phyloP scores from a whole-genome alignment of 1,284 basidiomycete genomes.

The Laetiporus sulphureus region DNA sequence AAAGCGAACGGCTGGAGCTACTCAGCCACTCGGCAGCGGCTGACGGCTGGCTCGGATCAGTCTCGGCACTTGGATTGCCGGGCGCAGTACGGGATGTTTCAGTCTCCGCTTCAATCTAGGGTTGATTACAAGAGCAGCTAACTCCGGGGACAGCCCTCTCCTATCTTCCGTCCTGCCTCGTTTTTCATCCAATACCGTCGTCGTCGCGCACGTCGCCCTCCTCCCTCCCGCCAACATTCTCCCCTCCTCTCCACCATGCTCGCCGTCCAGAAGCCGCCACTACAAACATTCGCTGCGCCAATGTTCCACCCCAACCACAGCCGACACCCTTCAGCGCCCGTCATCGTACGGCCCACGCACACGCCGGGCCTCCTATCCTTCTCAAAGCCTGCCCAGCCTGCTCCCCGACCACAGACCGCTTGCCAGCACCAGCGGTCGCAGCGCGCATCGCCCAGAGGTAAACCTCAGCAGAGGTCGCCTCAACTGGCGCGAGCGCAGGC shows the following conservation, averaged over 20 bases:
- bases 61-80: no score
- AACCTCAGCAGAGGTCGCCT: slow-evolving; percentile 25
- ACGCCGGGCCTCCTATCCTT: slow-evolving; percentile 66
- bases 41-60: no score
- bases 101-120: slow-evolving; percentile 7
- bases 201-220: slow-evolving; percentile 23
- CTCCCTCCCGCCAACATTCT: slow-evolving; percentile 21
- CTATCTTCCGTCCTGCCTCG: slow-evolving; percentile 22
- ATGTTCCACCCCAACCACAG: slow-evolving; percentile 28
- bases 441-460: slow-evolving; percentile 24
- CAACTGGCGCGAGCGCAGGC: slow-evolving; percentile 20
- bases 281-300: slow-evolving; percentile 26
- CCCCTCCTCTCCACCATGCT: slow-evolving; percentile 41
- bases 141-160: slow-evolving; percentile 14
- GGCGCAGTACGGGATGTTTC: not conserved
- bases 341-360: slow-evolving; percentile 62
- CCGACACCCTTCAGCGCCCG: slow-evolving; percentile 62
- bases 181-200: slow-evolving; percentile 19
- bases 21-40: no score
- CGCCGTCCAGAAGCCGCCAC: slow-evolving; percentile 53
- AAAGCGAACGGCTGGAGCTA: no score
- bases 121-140: slow-evolving; percentile 16
- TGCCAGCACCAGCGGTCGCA: slow-evolving; percentile 32
- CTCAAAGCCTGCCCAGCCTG: slow-evolving; percentile 45
- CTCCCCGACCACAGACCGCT: slow-evolving; percentile 28